A percentile compares a stretch with the other conserved stretches of the same genome.
Evolutionary conservation across 306 rosid species (phyloP).

Genomic region (Cyamopsis tetragonoloba): DNA sequence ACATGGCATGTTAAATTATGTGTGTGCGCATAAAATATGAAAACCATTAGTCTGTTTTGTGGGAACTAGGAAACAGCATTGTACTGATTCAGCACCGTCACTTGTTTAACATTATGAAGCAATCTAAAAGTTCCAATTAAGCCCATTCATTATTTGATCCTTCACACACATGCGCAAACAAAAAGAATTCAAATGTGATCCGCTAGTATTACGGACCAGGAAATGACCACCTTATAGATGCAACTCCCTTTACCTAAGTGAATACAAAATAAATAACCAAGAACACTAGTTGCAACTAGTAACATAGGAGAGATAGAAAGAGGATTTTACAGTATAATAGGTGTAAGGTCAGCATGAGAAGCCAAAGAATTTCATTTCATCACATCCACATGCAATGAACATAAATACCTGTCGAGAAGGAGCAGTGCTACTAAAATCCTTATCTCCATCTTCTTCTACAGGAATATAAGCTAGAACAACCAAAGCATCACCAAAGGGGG

Average conservation of each 20-base stretch:
- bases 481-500: slow-evolving; percentile 92
- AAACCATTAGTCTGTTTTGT: slow-evolving; percentile 1
- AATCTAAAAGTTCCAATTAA: slow-evolving; percentile 3
- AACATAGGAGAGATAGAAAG: background rate
- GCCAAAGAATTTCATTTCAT: slow-evolving; percentile 18
- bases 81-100: background rate
- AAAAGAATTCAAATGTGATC: background rate
- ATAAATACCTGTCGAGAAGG: slow-evolving; percentile 80
- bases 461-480: slow-evolving; percentile 94
- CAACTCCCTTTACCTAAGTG: background rate
- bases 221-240: background rate
- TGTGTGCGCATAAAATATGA: background rate
- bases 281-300: background rate
- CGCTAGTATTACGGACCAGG: background rate
- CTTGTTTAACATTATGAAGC: slow-evolving; percentile 21
- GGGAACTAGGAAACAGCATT: slow-evolving; percentile 21
- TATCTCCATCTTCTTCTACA: slow-evolving; percentile 80
- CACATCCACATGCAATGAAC: slow-evolving; percentile 13
- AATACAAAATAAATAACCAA: slow-evolving; percentile 9
- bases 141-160: background rate
- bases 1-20: background rate
- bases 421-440: slow-evolving; percentile 73
- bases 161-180: background rate
- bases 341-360: background rate
- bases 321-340: background rate